Evolutionary conservation across 495 filamentous ascomycete species (phyloP).

Genomic region (Annulohypoxylon moriforme): DNA sequence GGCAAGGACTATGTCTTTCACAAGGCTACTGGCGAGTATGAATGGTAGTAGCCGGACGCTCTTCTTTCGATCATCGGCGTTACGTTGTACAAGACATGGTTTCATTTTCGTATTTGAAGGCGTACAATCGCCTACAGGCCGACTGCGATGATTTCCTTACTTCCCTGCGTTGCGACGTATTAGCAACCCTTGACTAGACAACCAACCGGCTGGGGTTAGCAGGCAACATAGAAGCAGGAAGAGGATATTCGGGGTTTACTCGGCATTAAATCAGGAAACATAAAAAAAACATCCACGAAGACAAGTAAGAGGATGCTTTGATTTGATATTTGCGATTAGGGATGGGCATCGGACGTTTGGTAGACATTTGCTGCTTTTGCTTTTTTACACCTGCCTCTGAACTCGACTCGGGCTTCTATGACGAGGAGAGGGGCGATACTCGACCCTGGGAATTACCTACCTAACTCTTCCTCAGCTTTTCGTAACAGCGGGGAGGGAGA

Average conservation of each 20-base stretch:
- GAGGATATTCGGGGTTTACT: not conserved
- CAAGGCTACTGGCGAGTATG: conserved; percentile 95
- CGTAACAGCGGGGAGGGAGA: too few species aligned
- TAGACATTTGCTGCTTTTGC: conserved; percentile 13
- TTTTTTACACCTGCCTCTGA: too few species aligned
- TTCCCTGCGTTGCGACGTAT: conserved; percentile 1
- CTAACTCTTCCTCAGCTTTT: too few species aligned
- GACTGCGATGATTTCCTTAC: not conserved
- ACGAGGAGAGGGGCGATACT: too few species aligned
- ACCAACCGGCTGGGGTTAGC: not conserved
- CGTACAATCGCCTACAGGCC: conserved; percentile 10
- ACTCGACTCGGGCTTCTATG: too few species aligned
- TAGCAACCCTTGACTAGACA: not conserved
- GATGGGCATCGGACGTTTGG: conserved; percentile 6
- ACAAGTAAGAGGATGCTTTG: not conserved
- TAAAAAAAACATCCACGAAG: not conserved
- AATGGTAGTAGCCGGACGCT: conserved; percentile 73
- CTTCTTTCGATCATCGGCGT: conserved; percentile 1
- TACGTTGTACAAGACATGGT: conserved; percentile 19
- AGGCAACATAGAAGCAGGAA: not conserved
- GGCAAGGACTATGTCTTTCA: conserved; percentile 98
- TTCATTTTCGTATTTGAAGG: conserved; percentile 17
- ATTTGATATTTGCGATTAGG: conserved; percentile 10
- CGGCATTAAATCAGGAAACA: conserved; percentile 3
- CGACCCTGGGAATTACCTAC: too few species aligned